These are phyloP conservation scores for Petunia hybrid DNA, from an alignment of 305 asterid species.

Conservation along the genomic window DNA sequence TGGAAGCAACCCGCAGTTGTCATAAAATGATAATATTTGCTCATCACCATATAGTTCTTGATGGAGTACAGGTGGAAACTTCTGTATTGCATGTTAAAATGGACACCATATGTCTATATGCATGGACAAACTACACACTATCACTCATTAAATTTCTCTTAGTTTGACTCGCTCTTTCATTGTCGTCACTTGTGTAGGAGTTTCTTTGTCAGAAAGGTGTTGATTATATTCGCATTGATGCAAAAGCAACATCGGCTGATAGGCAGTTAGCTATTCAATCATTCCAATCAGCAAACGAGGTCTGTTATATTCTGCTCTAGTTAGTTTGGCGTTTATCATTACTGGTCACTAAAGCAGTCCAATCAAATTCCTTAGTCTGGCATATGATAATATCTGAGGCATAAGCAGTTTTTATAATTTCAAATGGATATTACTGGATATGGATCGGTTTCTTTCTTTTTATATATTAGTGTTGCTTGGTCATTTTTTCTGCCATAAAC, in stretches of 20 bases:
- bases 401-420: not conserved
- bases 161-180: not conserved
- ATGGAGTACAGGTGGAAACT: slow-evolving; percentile 80
- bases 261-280: slow-evolving; percentile 76
- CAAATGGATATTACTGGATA: slow-evolving; percentile 16
- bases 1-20: slow-evolving; percentile 60
- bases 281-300: slow-evolving; percentile 85
- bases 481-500: slow-evolving; percentile 10
- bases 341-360: slow-evolving; percentile 2
- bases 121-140: slow-evolving; percentile 8
- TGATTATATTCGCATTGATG: slow-evolving; percentile 82
- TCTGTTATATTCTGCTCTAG: slow-evolving; percentile 37
- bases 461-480: slow-evolving; percentile 15
- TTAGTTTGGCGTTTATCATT: not conserved
- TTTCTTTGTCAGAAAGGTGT: slow-evolving; percentile 76
- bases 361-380: slow-evolving; percentile 21
- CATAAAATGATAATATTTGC: slow-evolving; percentile 97
- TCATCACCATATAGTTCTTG: slow-evolving; percentile 93
- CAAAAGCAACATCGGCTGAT: slow-evolving; percentile 63
- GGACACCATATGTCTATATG: slow-evolving; percentile 22
- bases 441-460: not conserved
- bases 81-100: not conserved
- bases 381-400: not conserved
- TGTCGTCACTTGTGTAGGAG: slow-evolving; percentile 53
- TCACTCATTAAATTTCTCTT: slow-evolving; percentile 22